Evolutionary conservation across 495 filamentous ascomycete species (phyloP).

Genomic region (Xylaria curta): DNA sequence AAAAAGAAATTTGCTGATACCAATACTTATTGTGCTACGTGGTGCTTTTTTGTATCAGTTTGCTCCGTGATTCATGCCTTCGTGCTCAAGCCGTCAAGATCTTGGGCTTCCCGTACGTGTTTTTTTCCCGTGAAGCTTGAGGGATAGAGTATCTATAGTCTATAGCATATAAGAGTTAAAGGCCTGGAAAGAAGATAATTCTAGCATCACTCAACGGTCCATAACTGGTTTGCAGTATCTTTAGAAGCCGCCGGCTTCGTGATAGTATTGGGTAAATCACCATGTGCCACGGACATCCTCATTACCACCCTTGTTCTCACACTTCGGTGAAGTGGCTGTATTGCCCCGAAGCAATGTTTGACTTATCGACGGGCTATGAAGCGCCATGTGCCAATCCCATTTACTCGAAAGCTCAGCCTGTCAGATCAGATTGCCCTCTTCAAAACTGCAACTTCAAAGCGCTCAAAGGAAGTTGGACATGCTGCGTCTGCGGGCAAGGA

Average conservation of each 20-base stretch:
- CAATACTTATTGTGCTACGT: slow-evolving; percentile 6
- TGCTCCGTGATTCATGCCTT: slow-evolving; percentile 11
- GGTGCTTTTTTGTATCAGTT: slow-evolving; percentile 15
- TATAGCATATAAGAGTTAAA: slow-evolving; percentile 20
- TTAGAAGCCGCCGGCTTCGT: background rate
- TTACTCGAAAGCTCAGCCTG: slow-evolving; percentile 46
- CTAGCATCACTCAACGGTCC: background rate
- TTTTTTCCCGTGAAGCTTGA: slow-evolving; percentile 5
- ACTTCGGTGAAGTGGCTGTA: slow-evolving; percentile 53
- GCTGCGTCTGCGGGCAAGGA: slow-evolving; percentile 49
- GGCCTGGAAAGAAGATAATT: background rate
- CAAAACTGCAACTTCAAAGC: slow-evolving; percentile 50
- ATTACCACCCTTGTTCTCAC: slow-evolving; percentile 50
- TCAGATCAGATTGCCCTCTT: slow-evolving; percentile 46
- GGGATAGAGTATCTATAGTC: background rate
- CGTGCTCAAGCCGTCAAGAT: slow-evolving; percentile 4
- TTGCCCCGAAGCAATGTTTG: slow-evolving; percentile 49
- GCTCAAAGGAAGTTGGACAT: slow-evolving; percentile 49
- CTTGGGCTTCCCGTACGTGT: background rate
- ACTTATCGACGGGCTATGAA: slow-evolving; percentile 50
- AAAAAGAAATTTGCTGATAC: slow-evolving; percentile 20
- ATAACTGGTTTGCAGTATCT: background rate
- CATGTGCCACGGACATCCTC: slow-evolving; percentile 55
- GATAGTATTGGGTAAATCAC: background rate
- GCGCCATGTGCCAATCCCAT: slow-evolving; percentile 48